These are phyloP conservation scores for Thielaviopsis musarum DNA, from an alignment of 2,329 filamentous ascomycete genomes.

Conservation along the genomic window DNA sequence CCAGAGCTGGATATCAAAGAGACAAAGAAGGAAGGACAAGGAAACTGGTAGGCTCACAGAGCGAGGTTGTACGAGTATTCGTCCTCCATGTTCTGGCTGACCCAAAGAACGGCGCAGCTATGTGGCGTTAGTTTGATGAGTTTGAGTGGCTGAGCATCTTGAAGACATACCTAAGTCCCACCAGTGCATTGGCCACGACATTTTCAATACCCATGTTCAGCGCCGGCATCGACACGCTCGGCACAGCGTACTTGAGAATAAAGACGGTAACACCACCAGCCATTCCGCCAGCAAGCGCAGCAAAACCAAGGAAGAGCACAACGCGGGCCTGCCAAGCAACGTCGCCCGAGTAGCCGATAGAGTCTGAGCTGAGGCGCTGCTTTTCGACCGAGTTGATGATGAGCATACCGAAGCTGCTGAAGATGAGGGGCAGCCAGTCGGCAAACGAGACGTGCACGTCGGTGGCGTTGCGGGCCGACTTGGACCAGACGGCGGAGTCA, in stretches of 20 bases:
- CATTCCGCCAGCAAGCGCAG: conserved; percentile 48
- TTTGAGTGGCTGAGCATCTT: not conserved
- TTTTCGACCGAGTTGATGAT: conserved; percentile 58
- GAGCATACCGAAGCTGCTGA: conserved; percentile 49
- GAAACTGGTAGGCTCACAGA: conserved; percentile 25
- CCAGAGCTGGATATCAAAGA: not conserved
- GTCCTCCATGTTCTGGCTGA: conserved; percentile 58
- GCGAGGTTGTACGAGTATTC: conserved; percentile 53
- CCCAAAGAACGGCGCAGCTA: conserved; percentile 48
- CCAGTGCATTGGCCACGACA: conserved; percentile 45
- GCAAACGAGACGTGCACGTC: conserved; percentile 46
- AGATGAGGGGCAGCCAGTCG: conserved; percentile 54
- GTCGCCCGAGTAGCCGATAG: conserved; percentile 43
- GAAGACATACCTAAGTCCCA: conserved; percentile 37
- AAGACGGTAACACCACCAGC: conserved; percentile 52
- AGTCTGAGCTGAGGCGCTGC: conserved; percentile 44
- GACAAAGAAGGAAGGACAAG: not conserved
- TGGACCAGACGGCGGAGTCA: conserved; percentile 51
- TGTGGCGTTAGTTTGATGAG: not conserved
- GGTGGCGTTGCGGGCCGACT: conserved; percentile 41
- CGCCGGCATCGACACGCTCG: conserved; percentile 39
- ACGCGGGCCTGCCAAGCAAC: conserved; percentile 54
- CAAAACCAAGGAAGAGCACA: conserved; percentile 50
- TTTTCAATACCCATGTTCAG: conserved; percentile 50
- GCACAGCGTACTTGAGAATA: conserved; percentile 47